phyloP scores from a whole-genome alignment of 306 rosid genomes.

The Nissolia schottii region DNA sequence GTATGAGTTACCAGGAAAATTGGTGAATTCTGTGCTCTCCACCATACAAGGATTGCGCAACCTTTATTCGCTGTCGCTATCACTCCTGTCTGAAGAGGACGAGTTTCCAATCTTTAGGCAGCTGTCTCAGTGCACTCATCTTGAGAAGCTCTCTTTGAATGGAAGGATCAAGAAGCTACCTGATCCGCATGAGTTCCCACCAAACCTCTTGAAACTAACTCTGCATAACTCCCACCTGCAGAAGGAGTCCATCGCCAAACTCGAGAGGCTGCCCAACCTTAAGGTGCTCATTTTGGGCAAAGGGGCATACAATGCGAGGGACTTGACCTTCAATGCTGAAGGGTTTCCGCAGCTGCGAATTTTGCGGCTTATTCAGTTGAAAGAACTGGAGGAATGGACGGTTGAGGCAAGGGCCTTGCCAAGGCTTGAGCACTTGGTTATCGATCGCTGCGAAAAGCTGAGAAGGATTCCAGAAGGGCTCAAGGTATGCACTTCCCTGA shows the following conservation, averaged over 20 bases:
- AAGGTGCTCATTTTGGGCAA: slow-evolving; percentile 37
- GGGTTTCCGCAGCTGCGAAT: slow-evolving; percentile 36
- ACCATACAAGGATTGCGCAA: slow-evolving; percentile 19
- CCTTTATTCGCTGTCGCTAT: slow-evolving; percentile 36
- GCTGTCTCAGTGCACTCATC: slow-evolving; percentile 35
- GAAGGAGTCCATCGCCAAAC: slow-evolving; percentile 45
- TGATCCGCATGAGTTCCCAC: slow-evolving; percentile 45
- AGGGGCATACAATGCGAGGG: slow-evolving; percentile 34
- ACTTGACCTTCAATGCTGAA: slow-evolving; percentile 33
- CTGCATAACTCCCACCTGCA: slow-evolving; percentile 36
- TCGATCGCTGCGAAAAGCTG: slow-evolving; percentile 45
- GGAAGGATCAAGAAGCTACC: slow-evolving; percentile 43
- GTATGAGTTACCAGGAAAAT: slow-evolving; percentile 29
- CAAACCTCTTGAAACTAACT: slow-evolving; percentile 35
- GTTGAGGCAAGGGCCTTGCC: slow-evolving; percentile 31
- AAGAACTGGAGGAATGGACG: slow-evolving; percentile 47
- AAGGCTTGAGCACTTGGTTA: slow-evolving; percentile 34
- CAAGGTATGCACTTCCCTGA: slow-evolving; percentile 31
- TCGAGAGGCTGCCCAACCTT: slow-evolving; percentile 41
- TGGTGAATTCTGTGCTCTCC: slow-evolving; percentile 31
- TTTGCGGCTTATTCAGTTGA: slow-evolving; percentile 34
- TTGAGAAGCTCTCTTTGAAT: slow-evolving; percentile 38
- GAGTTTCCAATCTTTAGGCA: slow-evolving; percentile 45
- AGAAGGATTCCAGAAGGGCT: slow-evolving; percentile 43
- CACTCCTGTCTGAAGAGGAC: slow-evolving; percentile 41